These are phyloP conservation scores for Citrus cavaleriei DNA, from an alignment of 345 rosid species.

Conservation along the genomic window DNA sequence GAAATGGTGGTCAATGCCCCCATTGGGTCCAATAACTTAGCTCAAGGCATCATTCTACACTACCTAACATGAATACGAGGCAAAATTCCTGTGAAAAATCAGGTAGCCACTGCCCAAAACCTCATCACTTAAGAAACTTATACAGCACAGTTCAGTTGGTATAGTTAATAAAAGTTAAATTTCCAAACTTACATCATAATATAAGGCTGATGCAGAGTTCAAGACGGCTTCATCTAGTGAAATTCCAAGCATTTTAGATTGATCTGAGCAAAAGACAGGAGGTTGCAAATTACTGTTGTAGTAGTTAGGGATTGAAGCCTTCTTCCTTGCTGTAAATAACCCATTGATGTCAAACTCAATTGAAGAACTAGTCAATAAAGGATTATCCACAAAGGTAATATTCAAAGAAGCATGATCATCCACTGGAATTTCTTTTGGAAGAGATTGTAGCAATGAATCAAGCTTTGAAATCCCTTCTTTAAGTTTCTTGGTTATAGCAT, in stretches of 20 bases:
- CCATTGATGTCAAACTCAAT: conserved; percentile 82
- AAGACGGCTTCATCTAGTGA: conserved; percentile 83
- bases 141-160: background rate
- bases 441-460: conserved; percentile 64
- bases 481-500: conserved; percentile 66
- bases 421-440: conserved; percentile 88
- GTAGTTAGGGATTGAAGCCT: conserved; percentile 18
- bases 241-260: conserved; percentile 84
- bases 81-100: background rate
- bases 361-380: conserved; percentile 65
- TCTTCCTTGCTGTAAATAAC: conserved; percentile 51
- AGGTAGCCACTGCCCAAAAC: background rate
- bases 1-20: background rate
- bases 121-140: background rate
- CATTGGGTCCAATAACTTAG: background rate
- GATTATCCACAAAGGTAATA: conserved; percentile 69
- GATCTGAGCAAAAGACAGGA: conserved; percentile 50
- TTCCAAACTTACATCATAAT: conserved; percentile 71
- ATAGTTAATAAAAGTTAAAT: background rate
- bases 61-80: background rate
- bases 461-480: conserved; percentile 71
- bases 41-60: background rate
- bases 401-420: conserved; percentile 88
- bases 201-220: conserved; percentile 82
- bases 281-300: conserved; percentile 29